These are phyloP conservation scores for Solanum etuberosum DNA, from an alignment of 257 asterid species.

Conservation along the genomic window DNA sequence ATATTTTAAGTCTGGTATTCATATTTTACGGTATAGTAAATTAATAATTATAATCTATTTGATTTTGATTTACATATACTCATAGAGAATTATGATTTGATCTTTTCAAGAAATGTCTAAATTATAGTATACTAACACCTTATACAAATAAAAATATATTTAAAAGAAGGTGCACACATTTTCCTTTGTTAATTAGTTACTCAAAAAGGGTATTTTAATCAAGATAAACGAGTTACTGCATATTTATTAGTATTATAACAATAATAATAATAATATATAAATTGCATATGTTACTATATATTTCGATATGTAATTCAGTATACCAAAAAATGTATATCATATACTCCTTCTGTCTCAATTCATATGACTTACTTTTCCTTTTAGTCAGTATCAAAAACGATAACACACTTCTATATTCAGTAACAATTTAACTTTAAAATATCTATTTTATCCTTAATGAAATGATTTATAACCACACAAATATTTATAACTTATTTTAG, in stretches of 20 bases:
- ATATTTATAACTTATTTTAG: no score
- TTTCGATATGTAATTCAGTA: no score
- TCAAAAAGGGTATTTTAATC: neutral
- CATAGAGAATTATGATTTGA: neutral
- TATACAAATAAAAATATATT: neutral
- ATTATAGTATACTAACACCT: neutral
- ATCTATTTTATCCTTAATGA: neutral
- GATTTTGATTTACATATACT: neutral
- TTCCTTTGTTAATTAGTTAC: neutral
- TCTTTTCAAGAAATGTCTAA: neutral
- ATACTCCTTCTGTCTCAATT: no score
- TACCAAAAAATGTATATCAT: neutral
- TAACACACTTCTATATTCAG: neutral
- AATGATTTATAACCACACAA: no score
- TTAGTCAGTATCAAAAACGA: no score
- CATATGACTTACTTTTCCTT: neutral
- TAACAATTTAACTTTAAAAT: no score
- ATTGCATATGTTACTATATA: neutral
- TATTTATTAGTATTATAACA: no score
- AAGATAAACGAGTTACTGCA: neutral
- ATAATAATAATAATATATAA: no score
- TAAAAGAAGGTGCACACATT: neutral
- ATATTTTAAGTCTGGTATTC: rapidly evolving
- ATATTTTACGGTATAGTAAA: no score
- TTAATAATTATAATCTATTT: neutral